Conservation (phyloP, 2,329 filamentous ascomycete genomes). For the Tolypocladium inflatum region DNA sequence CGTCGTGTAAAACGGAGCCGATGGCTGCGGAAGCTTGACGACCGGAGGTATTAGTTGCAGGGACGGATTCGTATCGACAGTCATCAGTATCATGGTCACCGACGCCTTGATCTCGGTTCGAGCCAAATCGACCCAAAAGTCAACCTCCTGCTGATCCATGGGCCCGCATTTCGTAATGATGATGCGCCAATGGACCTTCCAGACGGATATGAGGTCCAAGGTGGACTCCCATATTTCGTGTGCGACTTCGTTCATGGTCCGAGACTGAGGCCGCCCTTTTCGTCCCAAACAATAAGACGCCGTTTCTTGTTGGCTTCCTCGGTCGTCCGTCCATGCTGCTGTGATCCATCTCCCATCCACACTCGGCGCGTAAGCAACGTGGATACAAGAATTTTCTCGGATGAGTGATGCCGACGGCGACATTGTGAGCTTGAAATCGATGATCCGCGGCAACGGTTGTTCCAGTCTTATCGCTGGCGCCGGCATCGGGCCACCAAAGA, state of each 20-base stretch:
- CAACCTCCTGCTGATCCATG: conserved; percentile 58
- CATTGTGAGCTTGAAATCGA: conserved; percentile 64
- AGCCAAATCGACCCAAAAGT: conserved; percentile 46
- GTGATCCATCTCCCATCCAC: conserved; percentile 70
- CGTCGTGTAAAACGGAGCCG: conserved; percentile 44
- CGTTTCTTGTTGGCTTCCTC: conserved; percentile 62
- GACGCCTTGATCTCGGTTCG: conserved; percentile 40
- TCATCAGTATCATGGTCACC: conserved; percentile 49
- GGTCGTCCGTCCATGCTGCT: conserved; percentile 72
- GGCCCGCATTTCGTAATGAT: conserved; percentile 63
- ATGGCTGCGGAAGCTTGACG: conserved; percentile 35
- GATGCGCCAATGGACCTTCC: conserved; percentile 68
- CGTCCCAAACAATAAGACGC: conserved; percentile 63
- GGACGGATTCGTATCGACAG: conserved; percentile 55
- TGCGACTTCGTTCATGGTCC: conserved; percentile 52
- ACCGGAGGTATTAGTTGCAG: conserved; percentile 52
- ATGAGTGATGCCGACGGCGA: conserved; percentile 64
- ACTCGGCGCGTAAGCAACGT: conserved; percentile 70
- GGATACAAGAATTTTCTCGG: conserved; percentile 70
- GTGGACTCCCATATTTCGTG: conserved; percentile 73
- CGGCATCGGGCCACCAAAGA: conserved; percentile 46
- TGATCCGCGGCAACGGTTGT: conserved; percentile 55
- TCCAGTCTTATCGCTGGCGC: conserved; percentile 67
- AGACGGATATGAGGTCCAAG: conserved; percentile 58
- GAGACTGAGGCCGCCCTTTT: conserved; percentile 41